Base-by-base conservation (phyloP, 306 rosid genomes). In the Sphenostylis stenocarpa region DNA sequence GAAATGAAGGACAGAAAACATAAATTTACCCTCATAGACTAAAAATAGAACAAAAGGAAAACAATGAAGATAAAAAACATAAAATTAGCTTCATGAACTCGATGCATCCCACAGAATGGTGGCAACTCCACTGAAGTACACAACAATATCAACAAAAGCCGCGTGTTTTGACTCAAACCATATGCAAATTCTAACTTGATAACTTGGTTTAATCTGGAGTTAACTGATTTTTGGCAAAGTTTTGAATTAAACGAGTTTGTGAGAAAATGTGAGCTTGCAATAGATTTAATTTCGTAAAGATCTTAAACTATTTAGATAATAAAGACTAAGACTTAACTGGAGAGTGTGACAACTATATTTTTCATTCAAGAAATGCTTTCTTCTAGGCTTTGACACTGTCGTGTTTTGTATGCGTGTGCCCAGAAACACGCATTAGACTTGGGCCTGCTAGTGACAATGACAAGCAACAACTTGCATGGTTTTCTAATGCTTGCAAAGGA, bases 401-500 rank as follows among this genome's bases (percentile, higher is more conserved):
- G 62, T 69, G 63, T 80, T 73, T 70, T 69, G 23, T 74, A 47
- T 80, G 39, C 75, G 45, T 58, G 67, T 68, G 67, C 79, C 48
- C 88, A 96, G 99, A 81, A 91, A 78, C 91, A 64, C 97, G 89
- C 36, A 10, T 91, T 69, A 96, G 83, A 86, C 96, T 96, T 88
- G 98, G 90, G 31, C 86, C 99, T 77, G 98, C 85, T 39, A 84
- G 33, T 82, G 97, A 93, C 80, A 85, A 77, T 49, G 93, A 91
- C 80, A 83, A 67, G 85, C 93, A 88, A 79, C 99, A 91, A 76
- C 93, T 96, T 80, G 83, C 86, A 61, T 84, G 83, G 92, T 93
- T 96, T 85, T 91, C 90, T 80, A 84, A 93, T 85, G 98, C 99
- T 31, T 96, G 99, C 96, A 96, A 93, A 82, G 99, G 99, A 88